These are phyloP conservation scores for Paramyrothecium roridum DNA, from an alignment of 2,329 filamentous ascomycete species.

Conservation along the genomic window DNA sequence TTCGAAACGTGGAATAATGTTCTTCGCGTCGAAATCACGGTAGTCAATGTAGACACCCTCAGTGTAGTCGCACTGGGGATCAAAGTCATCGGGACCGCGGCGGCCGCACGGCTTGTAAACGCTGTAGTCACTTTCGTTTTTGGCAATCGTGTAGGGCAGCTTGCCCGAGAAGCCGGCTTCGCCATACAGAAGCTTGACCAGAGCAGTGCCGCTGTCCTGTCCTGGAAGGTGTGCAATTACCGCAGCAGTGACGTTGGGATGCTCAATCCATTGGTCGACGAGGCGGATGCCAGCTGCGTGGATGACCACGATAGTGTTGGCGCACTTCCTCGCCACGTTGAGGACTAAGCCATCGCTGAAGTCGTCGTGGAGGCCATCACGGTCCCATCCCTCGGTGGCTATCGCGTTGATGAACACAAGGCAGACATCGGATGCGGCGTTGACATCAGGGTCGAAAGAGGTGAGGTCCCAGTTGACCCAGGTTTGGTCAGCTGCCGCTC, in stretches of 20 bases:
- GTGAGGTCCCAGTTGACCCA: constrained; percentile 48
- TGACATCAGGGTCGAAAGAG: constrained; percentile 28
- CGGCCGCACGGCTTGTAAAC: constrained; percentile 39
- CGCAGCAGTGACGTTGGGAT: constrained; percentile 62
- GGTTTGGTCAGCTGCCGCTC: constrained; percentile 50
- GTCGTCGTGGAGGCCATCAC: constrained; percentile 65
- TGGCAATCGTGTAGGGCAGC: constrained; percentile 60
- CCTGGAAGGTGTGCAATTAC: constrained; percentile 63
- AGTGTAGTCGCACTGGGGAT: constrained; percentile 60
- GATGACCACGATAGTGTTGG: constrained; percentile 61
- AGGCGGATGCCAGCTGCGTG: constrained; percentile 61
- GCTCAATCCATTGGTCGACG: constrained; percentile 62
- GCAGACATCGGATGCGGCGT: constrained; percentile 55
- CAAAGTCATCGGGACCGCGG: constrained; percentile 27
- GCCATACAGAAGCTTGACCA: constrained; percentile 57
- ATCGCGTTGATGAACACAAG: constrained; percentile 81
- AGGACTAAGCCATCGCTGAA: constrained; percentile 58
- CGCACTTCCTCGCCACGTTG: constrained; percentile 57
- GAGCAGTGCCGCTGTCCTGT: constrained; percentile 58
- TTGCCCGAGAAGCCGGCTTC: constrained; percentile 51
- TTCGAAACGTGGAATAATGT: constrained; percentile 45
- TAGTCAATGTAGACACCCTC: constrained; percentile 55
- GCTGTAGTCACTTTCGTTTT: constrained; percentile 47
- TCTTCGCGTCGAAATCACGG: constrained; percentile 45
- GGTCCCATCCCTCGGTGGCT: constrained; percentile 73